phyloP scores from a whole-genome alignment of 2,329 filamentous ascomycete genomes.

The Diaporthe sp. region DNA sequence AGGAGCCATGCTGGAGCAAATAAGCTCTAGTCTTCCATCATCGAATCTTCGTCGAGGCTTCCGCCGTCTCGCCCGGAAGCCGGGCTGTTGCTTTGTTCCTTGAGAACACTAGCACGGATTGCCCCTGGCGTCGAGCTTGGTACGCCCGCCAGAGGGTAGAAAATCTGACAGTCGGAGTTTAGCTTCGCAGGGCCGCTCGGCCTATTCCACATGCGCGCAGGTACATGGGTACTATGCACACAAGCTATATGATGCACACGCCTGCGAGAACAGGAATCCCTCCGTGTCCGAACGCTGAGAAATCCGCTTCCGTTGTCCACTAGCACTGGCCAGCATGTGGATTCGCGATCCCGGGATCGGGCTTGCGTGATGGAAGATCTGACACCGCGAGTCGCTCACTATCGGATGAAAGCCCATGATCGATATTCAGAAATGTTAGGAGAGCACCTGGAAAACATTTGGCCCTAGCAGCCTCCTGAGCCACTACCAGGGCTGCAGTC shows the following conservation, averaged over 20 bases:
- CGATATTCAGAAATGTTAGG: background rate
- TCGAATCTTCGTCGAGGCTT: constrained; percentile 2
- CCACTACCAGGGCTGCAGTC: background rate
- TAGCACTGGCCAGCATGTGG: background rate
- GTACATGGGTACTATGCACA: background rate
- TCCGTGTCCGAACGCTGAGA: constrained; percentile 28
- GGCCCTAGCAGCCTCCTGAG: constrained; percentile 6
- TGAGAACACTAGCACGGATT: background rate
- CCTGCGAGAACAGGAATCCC: background rate
- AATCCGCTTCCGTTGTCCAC: constrained; percentile 8
- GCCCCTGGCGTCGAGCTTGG: constrained; percentile 1
- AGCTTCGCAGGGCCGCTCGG: constrained; percentile 19
- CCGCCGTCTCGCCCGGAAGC: constrained; percentile 8
- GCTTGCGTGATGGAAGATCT: constrained; percentile 36
- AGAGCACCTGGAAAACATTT: background rate
- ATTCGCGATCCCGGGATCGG: constrained; percentile 39
- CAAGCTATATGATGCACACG: background rate
- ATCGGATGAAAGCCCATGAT: background rate
- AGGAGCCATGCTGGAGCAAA: background rate
- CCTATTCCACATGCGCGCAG: background rate
- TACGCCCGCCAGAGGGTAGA: background rate
- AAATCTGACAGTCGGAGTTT: background rate
- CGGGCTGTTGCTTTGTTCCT: constrained; percentile 6
- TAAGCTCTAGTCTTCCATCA: constrained; percentile 31
- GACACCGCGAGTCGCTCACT: background rate